These are phyloP conservation scores for Cutaneotrichosporon sp. DNA, from an alignment of 1,284 basidiomycete species.

Conservation along the genomic window DNA sequence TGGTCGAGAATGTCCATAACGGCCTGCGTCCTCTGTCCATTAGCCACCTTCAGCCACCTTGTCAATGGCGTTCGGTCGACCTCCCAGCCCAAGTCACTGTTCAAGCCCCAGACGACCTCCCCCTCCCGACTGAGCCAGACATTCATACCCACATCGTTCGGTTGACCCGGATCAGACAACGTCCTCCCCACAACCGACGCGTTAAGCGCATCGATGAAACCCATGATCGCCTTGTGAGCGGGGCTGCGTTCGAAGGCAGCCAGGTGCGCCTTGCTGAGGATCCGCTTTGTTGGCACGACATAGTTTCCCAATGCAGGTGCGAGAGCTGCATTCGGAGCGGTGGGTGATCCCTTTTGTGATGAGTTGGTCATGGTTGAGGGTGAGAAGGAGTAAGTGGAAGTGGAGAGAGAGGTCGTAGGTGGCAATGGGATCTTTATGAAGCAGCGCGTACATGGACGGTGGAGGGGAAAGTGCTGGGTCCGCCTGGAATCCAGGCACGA, in stretches of 20 bases:
- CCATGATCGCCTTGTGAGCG: constrained; percentile 65
- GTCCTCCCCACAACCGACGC: constrained; percentile 69
- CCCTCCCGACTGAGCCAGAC: too few species aligned
- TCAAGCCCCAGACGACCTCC: too few species aligned
- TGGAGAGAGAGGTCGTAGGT: neutral
- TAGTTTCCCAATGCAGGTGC: constrained; percentile 11
- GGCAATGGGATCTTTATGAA: too few species aligned
- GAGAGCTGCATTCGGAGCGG: too few species aligned
- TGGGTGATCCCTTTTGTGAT: neutral
- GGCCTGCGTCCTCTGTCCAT: constrained; percentile 57
- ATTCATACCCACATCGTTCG: constrained; percentile 59
- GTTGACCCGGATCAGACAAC: constrained; percentile 60
- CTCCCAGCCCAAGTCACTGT: too few species aligned
- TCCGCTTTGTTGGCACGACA: constrained; percentile 58
- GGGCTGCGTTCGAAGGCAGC: constrained; percentile 72
- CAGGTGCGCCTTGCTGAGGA: constrained; percentile 74
- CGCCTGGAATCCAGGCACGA: too few species aligned
- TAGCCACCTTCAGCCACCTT: too few species aligned
- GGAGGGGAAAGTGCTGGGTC: too few species aligned
- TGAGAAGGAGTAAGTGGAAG: neutral
- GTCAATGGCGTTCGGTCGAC: too few species aligned
- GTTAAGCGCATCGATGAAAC: constrained; percentile 74
- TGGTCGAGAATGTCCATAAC: constrained; percentile 62
- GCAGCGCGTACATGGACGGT: too few species aligned
- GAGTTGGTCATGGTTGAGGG: neutral